These are phyloP conservation scores for Rhexocercosporidium sp. DNA, from an alignment of 2,329 filamentous ascomycete genomes.

Conservation along the genomic window DNA sequence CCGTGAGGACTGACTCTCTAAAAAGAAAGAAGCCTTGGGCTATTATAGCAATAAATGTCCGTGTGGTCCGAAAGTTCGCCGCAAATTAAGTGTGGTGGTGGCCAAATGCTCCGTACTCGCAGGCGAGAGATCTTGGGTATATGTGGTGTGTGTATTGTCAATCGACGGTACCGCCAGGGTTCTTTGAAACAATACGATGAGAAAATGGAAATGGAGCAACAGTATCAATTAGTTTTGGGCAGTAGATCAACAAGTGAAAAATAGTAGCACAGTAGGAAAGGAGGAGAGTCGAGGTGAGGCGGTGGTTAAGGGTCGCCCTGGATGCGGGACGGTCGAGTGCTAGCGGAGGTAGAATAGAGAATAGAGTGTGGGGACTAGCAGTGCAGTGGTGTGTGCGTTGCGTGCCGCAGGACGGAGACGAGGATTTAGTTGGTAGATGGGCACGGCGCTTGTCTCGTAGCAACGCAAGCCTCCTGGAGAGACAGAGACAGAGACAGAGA, in stretches of 20 bases:
- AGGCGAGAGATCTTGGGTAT: constrained; percentile 29
- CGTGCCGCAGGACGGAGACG: constrained; percentile 32
- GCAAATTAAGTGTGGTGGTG: constrained; percentile 29
- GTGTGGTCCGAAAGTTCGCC: constrained; percentile 14
- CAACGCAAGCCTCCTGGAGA: constrained; percentile 29
- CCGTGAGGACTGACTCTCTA: constrained; percentile 37
- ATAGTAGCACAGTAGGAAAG: constrained; percentile 21
- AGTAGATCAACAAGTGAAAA: constrained; percentile 19
- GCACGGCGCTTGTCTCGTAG: constrained; percentile 30
- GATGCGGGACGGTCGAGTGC: constrained; percentile 27
- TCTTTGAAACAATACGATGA: constrained; percentile 29
- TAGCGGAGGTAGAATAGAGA: background rate
- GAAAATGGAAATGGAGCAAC: constrained; percentile 24
- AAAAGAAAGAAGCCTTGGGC: constrained; percentile 25
- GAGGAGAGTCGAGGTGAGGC: constrained; percentile 19
- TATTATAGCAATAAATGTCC: constrained; percentile 14
- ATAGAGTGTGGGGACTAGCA: constrained; percentile 36
- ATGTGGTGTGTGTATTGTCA: constrained; percentile 26
- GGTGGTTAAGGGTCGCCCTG: constrained; percentile 30
- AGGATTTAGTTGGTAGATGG: constrained; percentile 28
- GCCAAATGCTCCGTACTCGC: constrained; percentile 31
- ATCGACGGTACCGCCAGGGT: constrained; percentile 38
- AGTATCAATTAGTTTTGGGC: constrained; percentile 27
- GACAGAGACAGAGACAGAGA: too few species aligned
- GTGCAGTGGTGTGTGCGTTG: constrained; percentile 28